Base-by-base conservation (phyloP, 2,329 filamentous ascomycete genomes). In the Pestalotiopsis sp. region DNA sequence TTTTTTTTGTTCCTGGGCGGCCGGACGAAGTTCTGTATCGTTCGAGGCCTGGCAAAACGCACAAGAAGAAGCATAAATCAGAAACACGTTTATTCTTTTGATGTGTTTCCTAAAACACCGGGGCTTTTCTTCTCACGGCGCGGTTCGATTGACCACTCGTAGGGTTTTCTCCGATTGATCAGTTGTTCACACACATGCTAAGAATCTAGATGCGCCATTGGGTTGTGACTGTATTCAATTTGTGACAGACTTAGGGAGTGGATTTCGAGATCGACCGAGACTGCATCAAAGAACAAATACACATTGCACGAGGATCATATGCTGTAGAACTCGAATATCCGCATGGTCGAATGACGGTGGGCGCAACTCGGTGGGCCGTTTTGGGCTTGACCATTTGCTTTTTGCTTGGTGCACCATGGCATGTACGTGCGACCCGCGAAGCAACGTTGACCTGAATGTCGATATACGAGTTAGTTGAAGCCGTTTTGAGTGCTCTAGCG, bases 81-180 rank as follows among this genome's bases (percentile, higher is more conserved):
- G 31, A 62, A 61, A 62, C 61, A 64, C 41, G 61, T 64, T 64
- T 64, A 27, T 36, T 64, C 39, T n/a, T 52, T n/a, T 52, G 17
- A 17, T n/a, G 14, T 20, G 45, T 52, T 52, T 52, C 17, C 17
- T 52, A 52, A 52, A 52, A 52, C 45, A 23, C 45, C 45, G 45
- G 45, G 45, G 45, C 45, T 52, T 52, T 56, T n/a, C n/a, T 52
- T 52, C 41, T 52, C 11, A 9, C 3, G 45, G 14, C 20, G 45
- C 41, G 17, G 11, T n/a, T 23, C 45, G 17, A 52, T 9, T 11
- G 31, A 36, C 7, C 7, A 36, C 31, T 36, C 2, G 31, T 9
- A 36, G 31, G 7, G 31, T 9, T 1, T 36, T 36, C 6, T 36
- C 31, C 31, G 31, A 36, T 36, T 36, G 31, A 36, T 1, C 31